phyloP scores from a whole-genome alignment of 2,329 filamentous ascomycete genomes.

The Myriosclerotinia scirpicola region DNA sequence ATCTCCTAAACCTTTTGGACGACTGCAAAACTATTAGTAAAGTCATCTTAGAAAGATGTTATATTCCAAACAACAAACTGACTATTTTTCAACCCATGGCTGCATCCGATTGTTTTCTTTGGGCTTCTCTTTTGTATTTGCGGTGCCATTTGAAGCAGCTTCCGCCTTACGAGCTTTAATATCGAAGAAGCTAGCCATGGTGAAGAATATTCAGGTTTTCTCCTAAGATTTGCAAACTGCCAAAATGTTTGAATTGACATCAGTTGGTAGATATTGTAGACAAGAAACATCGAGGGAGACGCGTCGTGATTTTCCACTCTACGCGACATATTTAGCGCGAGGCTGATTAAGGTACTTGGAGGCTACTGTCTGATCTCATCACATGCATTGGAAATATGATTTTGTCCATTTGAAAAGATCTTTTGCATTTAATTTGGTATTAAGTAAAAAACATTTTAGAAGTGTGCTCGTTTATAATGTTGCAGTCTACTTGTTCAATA shows the following conservation, averaged over 20 bases:
- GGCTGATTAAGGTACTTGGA: neutral
- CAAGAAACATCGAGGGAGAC: slow-evolving; percentile 19
- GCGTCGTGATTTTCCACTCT: slow-evolving; percentile 25
- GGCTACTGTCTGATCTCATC: no score
- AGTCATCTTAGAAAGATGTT: neutral
- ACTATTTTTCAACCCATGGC: slow-evolving; percentile 99
- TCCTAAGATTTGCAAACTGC: neutral
- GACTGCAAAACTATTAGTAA: slow-evolving; percentile 46
- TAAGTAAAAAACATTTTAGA: no score
- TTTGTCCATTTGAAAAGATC: neutral
- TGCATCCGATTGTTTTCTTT: slow-evolving; percentile 69
- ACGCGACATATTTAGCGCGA: slow-evolving; percentile 20
- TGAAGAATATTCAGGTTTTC: neutral
- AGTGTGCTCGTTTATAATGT: neutral
- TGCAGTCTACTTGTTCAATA: neutral
- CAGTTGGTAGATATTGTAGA: neutral
- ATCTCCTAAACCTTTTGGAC: slow-evolving; percentile 89
- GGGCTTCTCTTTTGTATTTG: slow-evolving; percentile 61
- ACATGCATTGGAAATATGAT: neutral
- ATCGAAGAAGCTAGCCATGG: slow-evolving; percentile 92
- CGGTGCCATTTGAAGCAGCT: slow-evolving; percentile 61
- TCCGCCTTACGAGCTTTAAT: slow-evolving; percentile 86
- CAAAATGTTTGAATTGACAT: neutral
- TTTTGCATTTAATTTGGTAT: neutral
- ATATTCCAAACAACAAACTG: slow-evolving; percentile 38